A percentile compares a stretch with the other conserved stretches of the same genome.
Evolutionary conservation across 768 basidiomycete species (phyloP).

Genomic region (Amanita rubescens): DNA sequence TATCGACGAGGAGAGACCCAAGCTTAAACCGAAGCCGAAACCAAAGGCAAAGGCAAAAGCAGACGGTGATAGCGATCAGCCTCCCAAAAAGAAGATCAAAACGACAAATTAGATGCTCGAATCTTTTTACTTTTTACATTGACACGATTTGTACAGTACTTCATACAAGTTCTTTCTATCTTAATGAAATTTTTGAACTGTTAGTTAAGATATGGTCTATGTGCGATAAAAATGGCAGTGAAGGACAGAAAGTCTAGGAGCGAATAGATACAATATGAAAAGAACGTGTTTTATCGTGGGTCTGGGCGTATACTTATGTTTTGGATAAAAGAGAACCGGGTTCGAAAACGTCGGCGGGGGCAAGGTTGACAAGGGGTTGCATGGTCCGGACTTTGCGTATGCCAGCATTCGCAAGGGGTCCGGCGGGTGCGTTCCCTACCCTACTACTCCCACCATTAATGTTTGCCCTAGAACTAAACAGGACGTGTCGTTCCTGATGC

Average conservation of each 20-base stretch:
- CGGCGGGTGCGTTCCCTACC: no score
- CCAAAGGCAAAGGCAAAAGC: constrained; percentile 18
- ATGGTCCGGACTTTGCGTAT: constrained; percentile 29
- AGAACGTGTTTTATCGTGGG: neutral
- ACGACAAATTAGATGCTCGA: constrained; percentile 30
- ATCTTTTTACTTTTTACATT: neutral
- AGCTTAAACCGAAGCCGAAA: constrained; percentile 31
- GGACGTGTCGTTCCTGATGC: constrained; percentile 69
- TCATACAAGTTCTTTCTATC: neutral
- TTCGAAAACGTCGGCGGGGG: constrained; percentile 52
- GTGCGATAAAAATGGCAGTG: neutral
- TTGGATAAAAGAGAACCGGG: constrained; percentile 70
- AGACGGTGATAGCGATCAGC: constrained; percentile 37
- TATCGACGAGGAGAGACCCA: constrained; percentile 36
- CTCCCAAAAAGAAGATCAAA: constrained; percentile 74
- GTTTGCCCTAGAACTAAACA: constrained; percentile 38
- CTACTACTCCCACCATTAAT: no score
- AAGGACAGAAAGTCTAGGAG: neutral
- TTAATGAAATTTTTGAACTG: neutral
- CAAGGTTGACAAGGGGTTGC: constrained; percentile 34
- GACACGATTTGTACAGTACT: neutral
- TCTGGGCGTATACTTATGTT: neutral
- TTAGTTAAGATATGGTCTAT: neutral
- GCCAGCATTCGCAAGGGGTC: constrained; percentile 28
- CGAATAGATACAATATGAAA: neutral